phyloP scores from a whole-genome alignment of 805 yeast species.

The Candida rishiriensis region DNA sequence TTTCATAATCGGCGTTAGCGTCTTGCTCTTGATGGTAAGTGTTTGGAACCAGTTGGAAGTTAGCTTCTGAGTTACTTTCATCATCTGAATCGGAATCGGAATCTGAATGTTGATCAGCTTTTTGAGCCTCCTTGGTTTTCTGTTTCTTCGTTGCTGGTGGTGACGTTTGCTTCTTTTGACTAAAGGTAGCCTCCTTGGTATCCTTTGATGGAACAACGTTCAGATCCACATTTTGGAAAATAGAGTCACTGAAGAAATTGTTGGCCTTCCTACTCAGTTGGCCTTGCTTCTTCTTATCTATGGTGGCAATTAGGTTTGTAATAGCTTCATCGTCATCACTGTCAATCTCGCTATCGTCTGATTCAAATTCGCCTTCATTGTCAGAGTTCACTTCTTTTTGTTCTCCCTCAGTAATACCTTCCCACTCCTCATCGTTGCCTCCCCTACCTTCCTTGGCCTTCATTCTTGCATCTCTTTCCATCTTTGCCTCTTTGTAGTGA shows the following conservation, averaged over 20 bases:
- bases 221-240: conserved; percentile 45
- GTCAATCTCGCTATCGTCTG: conserved; percentile 38
- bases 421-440: conserved; percentile 77
- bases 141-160: conserved; percentile 6
- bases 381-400: conserved; percentile 25
- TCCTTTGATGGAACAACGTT: conserved; percentile 17
- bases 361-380: conserved; percentile 43
- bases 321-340: conserved; percentile 74
- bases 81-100: conserved; percentile 10
- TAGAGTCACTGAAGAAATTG: conserved; percentile 45
- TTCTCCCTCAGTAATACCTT: conserved; percentile 53
- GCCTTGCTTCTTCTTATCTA: conserved; percentile 41
- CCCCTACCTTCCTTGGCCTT: conserved; percentile 72
- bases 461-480: conserved; percentile 65
- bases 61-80: conserved; percentile 15
- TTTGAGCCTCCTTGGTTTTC: conserved; percentile 7
- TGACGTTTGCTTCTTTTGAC: conserved; percentile 3
- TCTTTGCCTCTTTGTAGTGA: conserved; percentile 58
- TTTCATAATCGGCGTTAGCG: conserved; percentile 41
- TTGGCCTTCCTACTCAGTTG: conserved; percentile 39
- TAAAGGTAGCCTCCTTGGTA: conserved; percentile 6
- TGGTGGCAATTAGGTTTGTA: conserved; percentile 50
- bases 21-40: conserved; percentile 33
- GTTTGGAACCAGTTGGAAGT: conserved; percentile 45
- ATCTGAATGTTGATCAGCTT: conserved; percentile 17